A percentile compares a stretch with the other conserved stretches of the same genome.
Conservation (phyloP, 148 eudicot genomes). For the Talinum fruticosum region DNA sequence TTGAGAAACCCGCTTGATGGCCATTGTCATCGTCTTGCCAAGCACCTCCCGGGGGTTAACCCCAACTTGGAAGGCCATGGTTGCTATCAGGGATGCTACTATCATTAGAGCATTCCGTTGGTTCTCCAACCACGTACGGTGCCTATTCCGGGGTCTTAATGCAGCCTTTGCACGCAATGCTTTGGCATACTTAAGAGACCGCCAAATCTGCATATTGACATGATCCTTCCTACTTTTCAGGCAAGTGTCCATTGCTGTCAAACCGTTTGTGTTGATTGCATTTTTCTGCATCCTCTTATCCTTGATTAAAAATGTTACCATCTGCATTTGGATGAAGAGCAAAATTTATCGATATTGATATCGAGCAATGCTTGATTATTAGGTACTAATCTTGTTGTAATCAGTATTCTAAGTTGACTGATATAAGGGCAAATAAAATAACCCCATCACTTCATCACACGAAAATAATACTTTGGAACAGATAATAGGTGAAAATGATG, state of each 20-base stretch:
- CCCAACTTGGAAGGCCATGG: conserved; percentile 23
- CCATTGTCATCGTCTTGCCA: conserved; percentile 27
- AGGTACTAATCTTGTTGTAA: too few relatives aligned
- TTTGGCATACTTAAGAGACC: background rate
- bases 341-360: too few relatives aligned
- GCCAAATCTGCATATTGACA: background rate
- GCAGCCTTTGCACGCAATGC: conserved; percentile 4
- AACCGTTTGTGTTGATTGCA: conserved; percentile 15
- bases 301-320: conserved; percentile 7
- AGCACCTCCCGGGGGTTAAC: conserved; percentile 35
- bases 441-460: too few relatives aligned
- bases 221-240: background rate
- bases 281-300: conserved; percentile 16
- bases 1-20: conserved; percentile 22
- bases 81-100: background rate
- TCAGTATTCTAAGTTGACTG: too few relatives aligned
- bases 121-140: background rate
- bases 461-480: too few relatives aligned
- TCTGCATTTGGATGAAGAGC: too few relatives aligned
- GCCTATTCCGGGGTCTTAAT: background rate
- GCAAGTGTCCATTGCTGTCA: conserved; percentile 23
- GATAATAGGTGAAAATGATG: too few relatives aligned
- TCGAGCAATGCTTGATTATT: too few relatives aligned
- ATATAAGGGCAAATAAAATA: too few relatives aligned
- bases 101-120: background rate